Conservation (phyloP, 2,329 filamentous ascomycete species). For the Sclerotinia glacialis region DNA sequence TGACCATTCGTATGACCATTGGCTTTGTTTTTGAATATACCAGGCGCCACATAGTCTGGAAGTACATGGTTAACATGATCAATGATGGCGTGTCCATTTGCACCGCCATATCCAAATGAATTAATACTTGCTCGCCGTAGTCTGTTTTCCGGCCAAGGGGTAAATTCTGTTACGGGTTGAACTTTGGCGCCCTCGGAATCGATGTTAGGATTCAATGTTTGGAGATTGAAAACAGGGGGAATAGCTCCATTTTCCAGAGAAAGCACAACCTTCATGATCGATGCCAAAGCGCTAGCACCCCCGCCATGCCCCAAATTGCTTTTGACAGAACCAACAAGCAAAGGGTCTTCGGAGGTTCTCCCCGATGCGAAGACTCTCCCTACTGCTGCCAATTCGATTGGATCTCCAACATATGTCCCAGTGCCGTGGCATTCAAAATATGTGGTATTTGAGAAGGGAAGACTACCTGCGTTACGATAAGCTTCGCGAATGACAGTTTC, state of each 20-base stretch:
- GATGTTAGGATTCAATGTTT: constrained; percentile 10
- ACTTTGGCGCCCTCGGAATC: constrained; percentile 3
- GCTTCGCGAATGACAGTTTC: constrained; percentile 16
- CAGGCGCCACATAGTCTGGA: too few species aligned
- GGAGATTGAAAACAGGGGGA: not conserved
- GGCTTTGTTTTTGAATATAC: too few species aligned
- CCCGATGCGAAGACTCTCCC: not conserved
- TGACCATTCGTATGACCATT: too few species aligned
- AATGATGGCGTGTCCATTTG: constrained; percentile 41
- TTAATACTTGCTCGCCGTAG: constrained; percentile 7
- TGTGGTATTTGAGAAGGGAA: constrained; percentile 14
- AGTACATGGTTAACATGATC: too few species aligned
- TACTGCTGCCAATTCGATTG: constrained; percentile 5
- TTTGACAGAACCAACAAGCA: constrained; percentile 12
- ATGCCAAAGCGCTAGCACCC: constrained; percentile 13
- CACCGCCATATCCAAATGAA: constrained; percentile 42
- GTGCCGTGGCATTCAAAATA: constrained; percentile 15
- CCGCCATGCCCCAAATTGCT: constrained; percentile 19
- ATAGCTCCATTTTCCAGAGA: constrained; percentile 1
- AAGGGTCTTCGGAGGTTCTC: not conserved
- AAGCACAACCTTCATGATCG: constrained; percentile 19
- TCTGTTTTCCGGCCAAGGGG: not conserved
- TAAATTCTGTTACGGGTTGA: not conserved
- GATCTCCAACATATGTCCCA: constrained; percentile 14
- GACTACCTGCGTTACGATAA: constrained; percentile 14